Conservation (phyloP, 257 asterid genomes). For the Nicotiana obtusifolia region DNA sequence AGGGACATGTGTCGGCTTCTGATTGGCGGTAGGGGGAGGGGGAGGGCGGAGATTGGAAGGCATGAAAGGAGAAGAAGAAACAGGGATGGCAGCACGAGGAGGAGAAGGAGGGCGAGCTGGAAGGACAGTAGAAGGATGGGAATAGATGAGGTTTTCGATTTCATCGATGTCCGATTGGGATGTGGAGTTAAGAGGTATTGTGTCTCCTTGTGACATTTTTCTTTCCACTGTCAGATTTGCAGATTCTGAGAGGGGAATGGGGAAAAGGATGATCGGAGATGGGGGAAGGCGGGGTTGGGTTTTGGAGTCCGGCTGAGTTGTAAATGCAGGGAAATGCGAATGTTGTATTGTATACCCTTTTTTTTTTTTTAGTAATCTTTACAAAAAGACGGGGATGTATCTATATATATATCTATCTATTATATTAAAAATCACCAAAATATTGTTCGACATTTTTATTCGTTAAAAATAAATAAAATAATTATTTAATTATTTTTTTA, state of each 20-base stretch:
- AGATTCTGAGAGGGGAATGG: background rate
- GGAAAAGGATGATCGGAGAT: background rate
- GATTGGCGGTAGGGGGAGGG: conserved; percentile 26
- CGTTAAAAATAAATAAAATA: no score
- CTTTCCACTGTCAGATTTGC: background rate
- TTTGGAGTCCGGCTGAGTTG: background rate
- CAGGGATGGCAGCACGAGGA: conserved; percentile 70
- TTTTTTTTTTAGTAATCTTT: no score
- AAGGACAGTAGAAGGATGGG: conserved; percentile 57
- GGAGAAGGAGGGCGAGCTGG: conserved; percentile 82
- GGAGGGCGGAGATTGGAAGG: conserved; percentile 47
- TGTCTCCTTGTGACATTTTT: conserved; percentile 63
- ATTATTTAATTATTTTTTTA: no score
- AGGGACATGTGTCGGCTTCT: conserved; percentile 19
- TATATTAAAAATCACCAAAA: no score
- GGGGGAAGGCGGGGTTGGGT: background rate
- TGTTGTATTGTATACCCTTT: no score
- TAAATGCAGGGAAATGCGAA: background rate
- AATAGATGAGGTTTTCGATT: conserved; percentile 88
- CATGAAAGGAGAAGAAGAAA: conserved; percentile 43
- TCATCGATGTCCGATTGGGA: conserved; percentile 97
- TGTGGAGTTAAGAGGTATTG: conserved; percentile 69
- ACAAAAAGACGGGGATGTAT: no score
- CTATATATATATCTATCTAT: no score
- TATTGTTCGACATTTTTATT: no score